Evolutionary conservation across 73 alveolate species (phyloP).

Genomic region (Paramecium sonneborni): DNA sequence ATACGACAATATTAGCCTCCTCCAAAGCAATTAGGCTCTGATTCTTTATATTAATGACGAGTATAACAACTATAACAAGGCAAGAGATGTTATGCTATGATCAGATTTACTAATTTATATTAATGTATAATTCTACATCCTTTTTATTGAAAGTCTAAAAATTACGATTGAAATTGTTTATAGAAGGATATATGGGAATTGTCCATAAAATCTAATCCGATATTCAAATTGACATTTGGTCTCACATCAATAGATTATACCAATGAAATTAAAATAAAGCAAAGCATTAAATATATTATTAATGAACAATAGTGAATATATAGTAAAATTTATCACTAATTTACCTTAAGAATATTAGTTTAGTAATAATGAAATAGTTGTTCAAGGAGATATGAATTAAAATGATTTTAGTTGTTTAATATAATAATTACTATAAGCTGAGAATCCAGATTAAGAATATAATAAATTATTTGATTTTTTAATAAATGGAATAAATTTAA

Average conservation of each 20-base stretch:
- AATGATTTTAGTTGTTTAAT: neutral
- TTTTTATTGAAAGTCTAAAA: neutral
- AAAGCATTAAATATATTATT: neutral
- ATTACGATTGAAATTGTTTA: neutral
- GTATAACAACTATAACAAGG: neutral
- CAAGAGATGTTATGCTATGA: neutral
- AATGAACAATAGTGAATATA: slow-evolving; percentile 32
- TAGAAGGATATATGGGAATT: neutral
- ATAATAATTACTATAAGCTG: neutral
- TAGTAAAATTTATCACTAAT: neutral
- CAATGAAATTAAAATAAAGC: neutral
- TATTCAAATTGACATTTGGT: neutral
- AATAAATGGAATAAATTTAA: neutral
- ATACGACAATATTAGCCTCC: neutral
- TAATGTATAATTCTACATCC: neutral
- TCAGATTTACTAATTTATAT: neutral
- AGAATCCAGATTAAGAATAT: slow-evolving; percentile 2
- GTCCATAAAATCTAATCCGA: neutral
- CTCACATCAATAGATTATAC: neutral
- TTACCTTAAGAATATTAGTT: neutral
- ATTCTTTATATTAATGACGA: neutral
- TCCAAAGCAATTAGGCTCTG: neutral
- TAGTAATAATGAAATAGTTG: neutral
- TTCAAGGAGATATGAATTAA: slow-evolving; percentile 10
- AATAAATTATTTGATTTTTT: slow-evolving; percentile 11